These are phyloP conservation scores for Holtermannia corniformis DNA, from an alignment of 768 basidiomycete species.

Conservation along the genomic window DNA sequence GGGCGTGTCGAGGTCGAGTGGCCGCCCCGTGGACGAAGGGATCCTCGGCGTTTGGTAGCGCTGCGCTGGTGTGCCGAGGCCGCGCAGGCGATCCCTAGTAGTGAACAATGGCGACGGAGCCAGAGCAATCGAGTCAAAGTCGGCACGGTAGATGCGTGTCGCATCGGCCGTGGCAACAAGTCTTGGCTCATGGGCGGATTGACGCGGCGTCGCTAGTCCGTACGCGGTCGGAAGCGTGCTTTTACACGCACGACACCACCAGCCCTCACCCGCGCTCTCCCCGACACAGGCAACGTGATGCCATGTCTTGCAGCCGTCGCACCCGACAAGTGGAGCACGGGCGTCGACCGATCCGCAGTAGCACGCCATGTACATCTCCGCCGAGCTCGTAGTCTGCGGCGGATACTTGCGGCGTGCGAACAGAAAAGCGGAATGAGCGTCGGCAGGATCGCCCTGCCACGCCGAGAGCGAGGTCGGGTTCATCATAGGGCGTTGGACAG, in stretches of 20 bases:
- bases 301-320: slow-evolving; percentile 27
- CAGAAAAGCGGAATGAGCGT: slow-evolving; percentile 24
- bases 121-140: slow-evolving; percentile 23
- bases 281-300: slow-evolving; percentile 27
- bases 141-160: slow-evolving; percentile 21
- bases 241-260: slow-evolving; percentile 27
- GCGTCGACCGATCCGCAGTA: slow-evolving; percentile 13
- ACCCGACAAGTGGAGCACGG: slow-evolving; percentile 24
- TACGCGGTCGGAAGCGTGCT: slow-evolving; percentile 1
- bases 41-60: not conserved
- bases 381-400: slow-evolving; percentile 13
- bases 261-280: slow-evolving; percentile 15
- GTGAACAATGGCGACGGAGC: slow-evolving; percentile 33
- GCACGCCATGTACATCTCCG: slow-evolving; percentile 23
- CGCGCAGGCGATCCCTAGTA: not conserved
- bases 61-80: not conserved
- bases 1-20: not conserved
- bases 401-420: slow-evolving; percentile 18
- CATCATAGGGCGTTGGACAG: not conserved
- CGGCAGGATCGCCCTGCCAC: slow-evolving; percentile 6
- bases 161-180: slow-evolving; percentile 25
- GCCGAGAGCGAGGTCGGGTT: not conserved
- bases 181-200: slow-evolving; percentile 13
- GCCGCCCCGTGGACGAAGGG: slow-evolving; percentile 8
- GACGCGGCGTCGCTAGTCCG: slow-evolving; percentile 17